Percentiles rank a stretch among this genome's conserved stretches.
Conservation (phyloP, 2,329 filamentous ascomycete species). For the Talaromyces sp. region DNA sequence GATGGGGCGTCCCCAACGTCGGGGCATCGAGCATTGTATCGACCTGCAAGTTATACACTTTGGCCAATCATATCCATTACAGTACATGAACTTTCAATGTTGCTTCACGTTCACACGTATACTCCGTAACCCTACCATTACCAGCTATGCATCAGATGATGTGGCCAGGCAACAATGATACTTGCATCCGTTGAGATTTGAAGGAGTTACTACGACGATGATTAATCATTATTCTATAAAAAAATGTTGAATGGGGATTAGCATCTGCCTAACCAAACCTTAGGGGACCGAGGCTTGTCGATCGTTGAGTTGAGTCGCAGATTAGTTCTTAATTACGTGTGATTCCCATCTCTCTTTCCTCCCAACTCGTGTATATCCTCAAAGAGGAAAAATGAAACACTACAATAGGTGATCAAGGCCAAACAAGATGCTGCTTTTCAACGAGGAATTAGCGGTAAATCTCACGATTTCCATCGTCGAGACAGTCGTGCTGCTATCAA, state of each 20-base stretch:
- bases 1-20: background rate
- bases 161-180: background rate
- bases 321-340: background rate
- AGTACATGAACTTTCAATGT: background rate
- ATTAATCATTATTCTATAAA: no score
- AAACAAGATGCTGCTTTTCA: conserved; percentile 14
- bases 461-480: conserved; percentile 27
- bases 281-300: conserved; percentile 1
- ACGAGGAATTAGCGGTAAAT: conserved; percentile 18
- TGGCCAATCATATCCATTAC: background rate
- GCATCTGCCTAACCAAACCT: background rate
- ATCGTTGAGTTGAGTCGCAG: background rate
- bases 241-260: background rate
- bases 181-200: no score
- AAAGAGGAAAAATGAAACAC: background rate
- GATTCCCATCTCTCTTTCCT: background rate
- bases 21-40: background rate
- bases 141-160: background rate
- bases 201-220: no score
- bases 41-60: background rate
- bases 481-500: conserved; percentile 27
- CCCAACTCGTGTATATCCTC: background rate
- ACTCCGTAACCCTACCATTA: background rate
- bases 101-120: background rate
- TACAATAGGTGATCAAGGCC: background rate